phyloP scores from a whole-genome alignment of 805 yeast genomes.

The Candida manassasensis region DNA sequence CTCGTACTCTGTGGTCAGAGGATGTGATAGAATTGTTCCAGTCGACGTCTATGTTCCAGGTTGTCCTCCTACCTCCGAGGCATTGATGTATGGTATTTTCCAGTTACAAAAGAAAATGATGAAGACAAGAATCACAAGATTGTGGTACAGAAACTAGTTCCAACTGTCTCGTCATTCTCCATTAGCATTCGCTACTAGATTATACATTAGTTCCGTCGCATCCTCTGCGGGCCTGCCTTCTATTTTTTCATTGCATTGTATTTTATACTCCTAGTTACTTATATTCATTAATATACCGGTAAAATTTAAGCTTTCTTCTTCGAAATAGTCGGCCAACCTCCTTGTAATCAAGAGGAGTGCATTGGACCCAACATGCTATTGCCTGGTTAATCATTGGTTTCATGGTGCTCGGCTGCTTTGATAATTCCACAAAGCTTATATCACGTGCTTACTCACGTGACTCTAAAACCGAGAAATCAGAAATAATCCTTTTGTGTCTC shows the following conservation, averaged over 20 bases:
- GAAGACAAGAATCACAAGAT: conserved; percentile 70
- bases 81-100: conserved; percentile 85
- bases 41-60: conserved; percentile 91
- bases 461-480: too few species aligned
- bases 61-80: conserved; percentile 89
- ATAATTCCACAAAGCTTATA: too few species aligned
- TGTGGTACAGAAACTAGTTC: conserved; percentile 68
- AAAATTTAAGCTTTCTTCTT: too few species aligned
- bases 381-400: too few species aligned
- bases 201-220: background rate
- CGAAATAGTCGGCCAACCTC: too few species aligned
- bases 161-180: background rate
- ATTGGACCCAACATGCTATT: too few species aligned
- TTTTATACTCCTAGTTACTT: conserved; percentile 4
- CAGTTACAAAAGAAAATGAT: conserved; percentile 88
- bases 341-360: too few species aligned
- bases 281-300: conserved; percentile 2
- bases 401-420: too few species aligned
- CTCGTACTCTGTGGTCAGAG: conserved; percentile 83
- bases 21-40: conserved; percentile 84
- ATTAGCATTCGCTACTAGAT: background rate
- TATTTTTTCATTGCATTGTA: conserved; percentile 7
- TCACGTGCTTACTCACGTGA: too few species aligned
- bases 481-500: too few species aligned
- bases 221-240: conserved; percentile 1